Base-by-base conservation (phyloP, 192 early-diverging fungal genomes). In the Linderina pennispora region DNA sequence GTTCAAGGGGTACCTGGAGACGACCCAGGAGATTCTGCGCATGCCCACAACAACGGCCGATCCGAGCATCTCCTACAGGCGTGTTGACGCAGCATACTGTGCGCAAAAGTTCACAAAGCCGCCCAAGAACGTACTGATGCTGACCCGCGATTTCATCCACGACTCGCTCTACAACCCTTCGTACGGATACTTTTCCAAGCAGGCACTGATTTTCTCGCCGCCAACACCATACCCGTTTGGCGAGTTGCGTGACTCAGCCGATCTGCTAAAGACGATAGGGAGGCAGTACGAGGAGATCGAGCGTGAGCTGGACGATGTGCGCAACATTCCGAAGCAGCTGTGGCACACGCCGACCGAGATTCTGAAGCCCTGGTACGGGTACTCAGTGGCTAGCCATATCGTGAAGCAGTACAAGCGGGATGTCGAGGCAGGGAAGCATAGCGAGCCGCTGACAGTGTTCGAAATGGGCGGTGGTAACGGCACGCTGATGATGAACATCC, bases 311-410 rank as follows among this genome's bases (percentile, higher is more conserved):
- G 84, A 86, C 36, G 77, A 83, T 10, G 75, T 86, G 8, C 81
- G 91, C 48, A 79, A 78, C 46, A 75, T 84, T 23, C 78, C 90
- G 4, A 70, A 86, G 45, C 94, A 98, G 67, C 79, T 99, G 19
- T 99, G 96, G 96, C 96, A 99, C 68, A 99, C 96, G 11, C 91
- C 96, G 14, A 91, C 92, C 0, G 96, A 98, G 58, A 62, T 98
- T 18, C 93, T 98, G 54, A 90, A 90, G 50, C 69, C 69, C 13
- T 94, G 86, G 82, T 98, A 95, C 58, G 95, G 92, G 1, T 85
- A 86, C 53, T 84, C 95, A 13, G 63, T 98, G 39, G 95, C 93
- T 13, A 86, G 83, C 50, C 89, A 95, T 48, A 84, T 97, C 19
- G 76, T 91, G 14, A 73, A 77, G 23, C 81, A 90, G 63, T 84